Evolutionary conservation across 2,329 filamentous ascomycete genomes (phyloP).

Genomic region (Madurella fahalii): DNA sequence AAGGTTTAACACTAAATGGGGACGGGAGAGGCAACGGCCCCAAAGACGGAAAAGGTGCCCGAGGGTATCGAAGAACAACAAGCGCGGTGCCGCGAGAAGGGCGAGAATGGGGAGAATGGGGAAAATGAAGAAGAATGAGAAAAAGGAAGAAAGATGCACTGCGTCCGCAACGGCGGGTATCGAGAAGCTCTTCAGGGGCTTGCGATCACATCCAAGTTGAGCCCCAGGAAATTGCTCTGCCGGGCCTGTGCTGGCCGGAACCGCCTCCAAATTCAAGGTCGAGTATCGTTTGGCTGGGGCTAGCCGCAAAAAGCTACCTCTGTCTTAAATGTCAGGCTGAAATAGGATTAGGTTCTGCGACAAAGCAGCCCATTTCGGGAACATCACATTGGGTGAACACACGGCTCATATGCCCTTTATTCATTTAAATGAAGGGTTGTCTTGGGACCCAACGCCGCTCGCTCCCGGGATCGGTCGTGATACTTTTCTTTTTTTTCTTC

Average conservation of each 20-base stretch:
- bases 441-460: background rate
- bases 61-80: slow-evolving; percentile 9
- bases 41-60: background rate
- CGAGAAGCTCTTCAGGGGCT: slow-evolving; percentile 24
- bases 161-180: slow-evolving; percentile 10
- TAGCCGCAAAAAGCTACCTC: slow-evolving; percentile 20
- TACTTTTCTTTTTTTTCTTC: background rate
- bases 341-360: slow-evolving; percentile 19
- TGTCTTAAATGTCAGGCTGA: slow-evolving; percentile 16
- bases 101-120: slow-evolving; percentile 1
- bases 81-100: background rate
- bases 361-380: slow-evolving; percentile 21
- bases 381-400: slow-evolving; percentile 14
- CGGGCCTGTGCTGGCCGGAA: slow-evolving; percentile 15
- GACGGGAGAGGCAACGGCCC: background rate
- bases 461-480: background rate
- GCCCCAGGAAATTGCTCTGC: slow-evolving; percentile 26
- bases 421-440: slow-evolving; percentile 12
- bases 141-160: slow-evolving; percentile 13
- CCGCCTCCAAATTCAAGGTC: slow-evolving; percentile 15
- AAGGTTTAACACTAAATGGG: background rate
- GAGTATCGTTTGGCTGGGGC: slow-evolving; percentile 17
- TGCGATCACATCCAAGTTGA: slow-evolving; percentile 20
- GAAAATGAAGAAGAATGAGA: slow-evolving; percentile 3
- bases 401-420: slow-evolving; percentile 1